Percentiles rank a stretch among this genome's conserved stretches.
Conservation (phyloP, 257 asterid genomes). For the Solanum lycopersicoides region DNA sequence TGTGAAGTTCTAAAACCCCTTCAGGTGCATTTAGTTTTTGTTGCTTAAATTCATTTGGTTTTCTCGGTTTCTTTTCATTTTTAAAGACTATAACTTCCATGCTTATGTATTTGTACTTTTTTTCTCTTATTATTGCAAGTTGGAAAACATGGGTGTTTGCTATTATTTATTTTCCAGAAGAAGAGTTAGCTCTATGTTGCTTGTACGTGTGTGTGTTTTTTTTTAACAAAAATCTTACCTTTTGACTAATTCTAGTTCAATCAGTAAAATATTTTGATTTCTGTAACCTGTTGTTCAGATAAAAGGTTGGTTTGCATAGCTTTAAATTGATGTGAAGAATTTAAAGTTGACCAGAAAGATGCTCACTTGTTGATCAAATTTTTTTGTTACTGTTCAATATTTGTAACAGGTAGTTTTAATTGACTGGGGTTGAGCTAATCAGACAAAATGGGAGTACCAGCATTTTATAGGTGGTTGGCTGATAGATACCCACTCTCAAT, state of each 20-base stretch:
- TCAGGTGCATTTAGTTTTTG: background rate
- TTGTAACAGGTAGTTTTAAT: background rate
- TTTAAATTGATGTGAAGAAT: background rate
- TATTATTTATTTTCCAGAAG: background rate
- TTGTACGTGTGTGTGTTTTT: background rate
- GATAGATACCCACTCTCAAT: constrained; percentile 86
- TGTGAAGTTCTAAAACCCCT: background rate
- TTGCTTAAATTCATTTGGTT: background rate
- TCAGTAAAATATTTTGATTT: background rate
- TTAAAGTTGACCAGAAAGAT: background rate
- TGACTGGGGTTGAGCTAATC: background rate
- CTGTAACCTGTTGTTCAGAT: background rate
- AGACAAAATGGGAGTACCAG: constrained; percentile 78
- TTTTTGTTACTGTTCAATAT: background rate
- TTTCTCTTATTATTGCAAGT: background rate
- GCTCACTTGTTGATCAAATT: background rate
- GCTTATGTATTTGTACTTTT: background rate
- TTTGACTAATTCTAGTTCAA: background rate
- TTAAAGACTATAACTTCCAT: background rate
- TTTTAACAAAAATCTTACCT: background rate
- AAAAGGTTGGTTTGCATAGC: background rate
- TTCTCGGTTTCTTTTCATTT: background rate
- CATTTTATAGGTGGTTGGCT: constrained; percentile 91
- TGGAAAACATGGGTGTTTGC: background rate
- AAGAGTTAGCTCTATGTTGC: background rate